Evolutionary conservation across 2,329 filamentous ascomycete species (phyloP).

Genomic region (Hypoxylon sp.): DNA sequence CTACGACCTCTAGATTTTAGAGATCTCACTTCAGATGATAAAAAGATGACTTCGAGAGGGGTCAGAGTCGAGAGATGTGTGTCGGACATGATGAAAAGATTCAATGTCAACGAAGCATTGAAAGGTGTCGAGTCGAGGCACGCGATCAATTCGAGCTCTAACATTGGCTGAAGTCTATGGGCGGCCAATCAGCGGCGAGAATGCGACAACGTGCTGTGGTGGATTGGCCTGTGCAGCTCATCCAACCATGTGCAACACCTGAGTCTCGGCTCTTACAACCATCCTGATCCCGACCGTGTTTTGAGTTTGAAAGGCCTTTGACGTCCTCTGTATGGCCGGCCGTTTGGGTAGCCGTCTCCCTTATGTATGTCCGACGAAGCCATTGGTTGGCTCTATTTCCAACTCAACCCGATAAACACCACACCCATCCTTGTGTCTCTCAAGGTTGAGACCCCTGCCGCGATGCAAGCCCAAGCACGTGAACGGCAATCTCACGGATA

Average conservation of each 20-base stretch:
- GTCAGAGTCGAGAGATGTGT: slow-evolving; percentile 24
- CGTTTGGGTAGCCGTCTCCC: slow-evolving; percentile 17
- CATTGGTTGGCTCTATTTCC: slow-evolving; percentile 32
- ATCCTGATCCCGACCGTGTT: slow-evolving; percentile 21
- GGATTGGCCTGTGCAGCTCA: slow-evolving; percentile 50
- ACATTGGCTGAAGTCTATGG: slow-evolving; percentile 48
- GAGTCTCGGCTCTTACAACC: slow-evolving; percentile 39
- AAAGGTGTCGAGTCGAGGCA: slow-evolving; percentile 49
- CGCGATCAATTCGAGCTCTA: slow-evolving; percentile 53
- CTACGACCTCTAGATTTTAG: not conserved
- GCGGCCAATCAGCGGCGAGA: slow-evolving; percentile 40
- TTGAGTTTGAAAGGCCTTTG: slow-evolving; percentile 5
- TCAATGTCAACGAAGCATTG: slow-evolving; percentile 42
- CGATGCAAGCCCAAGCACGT: slow-evolving; percentile 29
- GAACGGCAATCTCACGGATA: slow-evolving; percentile 16
- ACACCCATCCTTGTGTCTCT: slow-evolving; percentile 13
- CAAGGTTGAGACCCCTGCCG: slow-evolving; percentile 18
- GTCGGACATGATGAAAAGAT: slow-evolving; percentile 37
- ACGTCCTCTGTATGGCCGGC: slow-evolving; percentile 12
- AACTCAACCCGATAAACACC: slow-evolving; percentile 14
- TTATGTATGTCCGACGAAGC: slow-evolving; percentile 12
- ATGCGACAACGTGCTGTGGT: slow-evolving; percentile 43
- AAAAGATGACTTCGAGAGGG: slow-evolving; percentile 32
- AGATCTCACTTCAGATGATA: slow-evolving; percentile 20
- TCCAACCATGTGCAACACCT: slow-evolving; percentile 33